Conservation (phyloP, 1,284 basidiomycete species). For the Moesziomyces antarcticus region DNA sequence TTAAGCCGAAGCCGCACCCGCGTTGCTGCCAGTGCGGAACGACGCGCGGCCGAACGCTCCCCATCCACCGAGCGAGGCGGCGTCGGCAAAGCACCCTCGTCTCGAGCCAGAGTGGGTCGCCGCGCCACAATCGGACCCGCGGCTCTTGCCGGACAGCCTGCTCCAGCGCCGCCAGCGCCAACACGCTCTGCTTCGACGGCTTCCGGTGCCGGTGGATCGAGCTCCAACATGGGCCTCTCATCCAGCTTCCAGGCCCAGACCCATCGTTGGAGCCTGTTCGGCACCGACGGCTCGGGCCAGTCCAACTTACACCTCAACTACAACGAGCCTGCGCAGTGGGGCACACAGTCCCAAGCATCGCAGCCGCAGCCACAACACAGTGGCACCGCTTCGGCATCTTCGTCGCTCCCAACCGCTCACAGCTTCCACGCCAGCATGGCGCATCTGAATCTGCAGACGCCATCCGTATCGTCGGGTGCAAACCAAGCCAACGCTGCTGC, state of each 20-base stretch:
- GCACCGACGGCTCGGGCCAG: conserved; percentile 23
- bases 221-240: conserved; percentile 18
- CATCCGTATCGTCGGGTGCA: conserved; percentile 16
- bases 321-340: conserved; percentile 23
- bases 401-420: conserved; percentile 36
- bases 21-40: conserved; percentile 23
- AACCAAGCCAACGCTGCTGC: conserved; percentile 4
- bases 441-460: conserved; percentile 48
- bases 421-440: conserved; percentile 51
- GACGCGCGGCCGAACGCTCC: conserved; percentile 41
- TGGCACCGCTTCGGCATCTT: conserved; percentile 28
- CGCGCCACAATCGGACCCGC: conserved; percentile 50
- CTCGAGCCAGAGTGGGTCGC: conserved; percentile 37
- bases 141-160: conserved; percentile 27
- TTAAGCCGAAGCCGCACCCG: conserved; percentile 36
- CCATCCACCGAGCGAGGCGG: conserved; percentile 47
- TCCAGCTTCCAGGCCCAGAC: conserved; percentile 41
- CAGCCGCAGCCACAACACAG: conserved; percentile 8
- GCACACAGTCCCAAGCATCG: background rate
- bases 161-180: conserved; percentile 5
- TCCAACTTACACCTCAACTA: conserved; percentile 34
- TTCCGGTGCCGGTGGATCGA: conserved; percentile 6
- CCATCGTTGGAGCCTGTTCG: conserved; percentile 46
- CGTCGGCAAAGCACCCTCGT: conserved; percentile 51
- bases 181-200: conserved; percentile 5